Percentiles rank a stretch among this genome's conserved stretches.
Evolutionary conservation across 441 rosid species (phyloP).

Genomic region (Pelargonium citronellum): DNA sequence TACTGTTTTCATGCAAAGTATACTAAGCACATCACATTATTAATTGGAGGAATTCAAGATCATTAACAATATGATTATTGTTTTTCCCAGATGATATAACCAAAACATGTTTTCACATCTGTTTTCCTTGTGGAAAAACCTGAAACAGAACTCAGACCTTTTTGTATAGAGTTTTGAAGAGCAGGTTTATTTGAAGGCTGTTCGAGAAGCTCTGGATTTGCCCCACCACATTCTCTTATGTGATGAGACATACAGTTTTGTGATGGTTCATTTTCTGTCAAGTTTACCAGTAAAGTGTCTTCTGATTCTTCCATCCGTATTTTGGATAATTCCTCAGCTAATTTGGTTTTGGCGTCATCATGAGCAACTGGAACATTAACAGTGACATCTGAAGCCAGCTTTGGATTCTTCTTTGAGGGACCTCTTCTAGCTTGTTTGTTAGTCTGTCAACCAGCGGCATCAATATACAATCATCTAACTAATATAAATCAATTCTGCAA

Average conservation of each 20-base stretch:
- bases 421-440: constrained; percentile 33
- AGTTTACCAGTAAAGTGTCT: constrained; percentile 24
- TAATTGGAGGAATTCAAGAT: not conserved
- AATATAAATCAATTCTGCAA: constrained; percentile 4
- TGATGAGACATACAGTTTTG: constrained; percentile 15
- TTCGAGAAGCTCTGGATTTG: constrained; percentile 15
- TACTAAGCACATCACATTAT: not conserved
- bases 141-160: constrained; percentile 27
- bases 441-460: constrained; percentile 31
- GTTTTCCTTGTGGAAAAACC: constrained; percentile 8
- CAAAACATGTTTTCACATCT: not conserved
- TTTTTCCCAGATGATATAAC: not conserved
- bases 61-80: too few relatives aligned
- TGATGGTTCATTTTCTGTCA: constrained; percentile 25
- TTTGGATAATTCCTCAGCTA: constrained; percentile 70
- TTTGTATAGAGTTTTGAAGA: constrained; percentile 20
- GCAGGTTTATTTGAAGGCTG: constrained; percentile 15
- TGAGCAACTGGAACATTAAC: constrained; percentile 34
- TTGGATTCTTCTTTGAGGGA: constrained; percentile 30
- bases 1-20: not conserved
- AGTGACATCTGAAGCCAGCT: constrained; percentile 29
- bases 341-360: constrained; percentile 48
- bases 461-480: constrained; percentile 12
- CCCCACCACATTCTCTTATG: constrained; percentile 22
- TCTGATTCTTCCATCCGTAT: constrained; percentile 58